A percentile compares a stretch with the other conserved stretches of the same genome.
phyloP scores from a whole-genome alignment of 2,329 filamentous ascomycete genomes.

The Aaosphaeria arxii region DNA sequence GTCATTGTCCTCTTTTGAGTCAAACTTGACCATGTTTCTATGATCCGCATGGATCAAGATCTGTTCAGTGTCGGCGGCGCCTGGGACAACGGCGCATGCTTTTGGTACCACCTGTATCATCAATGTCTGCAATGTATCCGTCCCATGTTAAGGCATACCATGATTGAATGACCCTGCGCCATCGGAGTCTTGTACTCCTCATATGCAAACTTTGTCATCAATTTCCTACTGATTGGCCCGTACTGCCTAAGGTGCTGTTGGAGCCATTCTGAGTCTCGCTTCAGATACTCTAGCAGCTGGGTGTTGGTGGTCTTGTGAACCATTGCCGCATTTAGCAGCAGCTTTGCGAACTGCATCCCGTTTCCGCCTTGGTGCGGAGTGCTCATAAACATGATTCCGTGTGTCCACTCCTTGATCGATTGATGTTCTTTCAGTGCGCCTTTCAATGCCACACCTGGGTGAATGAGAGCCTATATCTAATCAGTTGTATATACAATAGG shows the following conservation, averaged over 20 bases:
- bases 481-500: neutral
- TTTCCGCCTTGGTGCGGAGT: neutral
- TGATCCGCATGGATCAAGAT: neutral
- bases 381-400: neutral
- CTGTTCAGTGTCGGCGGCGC: constrained; percentile 19
- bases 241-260: constrained; percentile 37
- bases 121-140: neutral
- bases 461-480: neutral
- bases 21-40: neutral
- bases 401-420: neutral
- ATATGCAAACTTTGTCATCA: neutral
- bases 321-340: constrained; percentile 33
- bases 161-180: neutral
- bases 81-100: constrained; percentile 36
- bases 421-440: neutral
- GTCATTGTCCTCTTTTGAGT: neutral
- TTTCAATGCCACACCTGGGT: neutral
- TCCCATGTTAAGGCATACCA: neutral
- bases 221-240: constrained; percentile 3
- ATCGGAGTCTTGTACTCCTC: neutral
- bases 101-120: constrained; percentile 29
- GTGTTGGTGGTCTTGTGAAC: constrained; percentile 29
- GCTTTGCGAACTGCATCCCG: neutral
- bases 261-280: constrained; percentile 36
- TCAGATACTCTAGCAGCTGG: constrained; percentile 27